Base-by-base conservation (phyloP, 768 basidiomycete genomes). In the Podaxis pistillaris region DNA sequence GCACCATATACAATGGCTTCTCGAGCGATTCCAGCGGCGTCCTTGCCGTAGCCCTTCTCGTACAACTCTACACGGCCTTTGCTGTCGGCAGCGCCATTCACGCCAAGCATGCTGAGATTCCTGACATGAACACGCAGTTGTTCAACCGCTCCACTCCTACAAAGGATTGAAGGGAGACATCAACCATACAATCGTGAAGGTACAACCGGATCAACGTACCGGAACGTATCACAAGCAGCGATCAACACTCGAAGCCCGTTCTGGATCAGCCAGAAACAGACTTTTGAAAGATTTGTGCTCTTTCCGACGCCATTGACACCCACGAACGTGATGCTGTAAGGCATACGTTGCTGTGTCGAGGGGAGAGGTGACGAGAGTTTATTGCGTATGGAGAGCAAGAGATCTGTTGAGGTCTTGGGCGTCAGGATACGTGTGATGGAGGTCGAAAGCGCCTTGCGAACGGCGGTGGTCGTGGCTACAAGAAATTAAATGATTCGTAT, bases 271-370 rank as follows among this genome's bases (percentile, higher is more conserved):
- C 97, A 99, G 78, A 98, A 99, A 76, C 94, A 96, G 55, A 99
- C 96, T 79, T 99, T 99, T 47, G 91, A 93, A 46, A 99, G 78
- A 75, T 98, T 99, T 5, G 97, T 98, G 68, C 94, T 96, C 79
- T 99, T 99, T 36, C 97, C 97, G 26, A 99, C 97, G 26, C 97
- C 97, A 70, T 99, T 99, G 40, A 99, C 97, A 13, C 97, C 97
- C 46, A 98, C 95, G 72, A 99, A 99, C 0, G 94, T 89, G 69
- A 99, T 91, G 68, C 87, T 88, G 75, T 98, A 98, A 0, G 96
- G 96, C 68, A 87, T 79, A 9, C 91, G 85, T 69, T 89, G 89
- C 69, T 90, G 88, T 33, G 85, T 85, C 9, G 92, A 88, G 2
- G 90, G 76, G 28, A 93, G 73, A 19, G 89, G 85, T 0, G 90